Conservation (phyloP, 129 eudicot species). For the Silybum marianum region DNA sequence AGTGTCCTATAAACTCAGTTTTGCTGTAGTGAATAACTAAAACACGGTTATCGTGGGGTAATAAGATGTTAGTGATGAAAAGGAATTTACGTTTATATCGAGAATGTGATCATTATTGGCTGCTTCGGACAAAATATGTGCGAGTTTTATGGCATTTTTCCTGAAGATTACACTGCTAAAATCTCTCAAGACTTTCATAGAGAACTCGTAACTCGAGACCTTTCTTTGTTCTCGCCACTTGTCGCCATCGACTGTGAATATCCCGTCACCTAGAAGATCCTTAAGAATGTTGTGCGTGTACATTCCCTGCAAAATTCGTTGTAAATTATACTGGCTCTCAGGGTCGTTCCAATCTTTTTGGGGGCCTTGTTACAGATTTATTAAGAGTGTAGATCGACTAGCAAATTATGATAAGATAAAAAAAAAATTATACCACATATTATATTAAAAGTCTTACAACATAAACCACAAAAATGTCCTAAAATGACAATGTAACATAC, state of each 20-base stretch:
- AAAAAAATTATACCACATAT: no score
- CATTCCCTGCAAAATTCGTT: constrained; percentile 44
- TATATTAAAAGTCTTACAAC: no score
- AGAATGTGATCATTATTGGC: constrained; percentile 36
- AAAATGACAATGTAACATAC: no score
- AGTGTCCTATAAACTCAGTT: no score
- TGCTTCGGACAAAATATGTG: constrained; percentile 51
- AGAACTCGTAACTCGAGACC: constrained; percentile 63
- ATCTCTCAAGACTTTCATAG: constrained; percentile 65
- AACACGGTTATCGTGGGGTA: not conserved
- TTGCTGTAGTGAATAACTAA: not conserved
- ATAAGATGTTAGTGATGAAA: not conserved
- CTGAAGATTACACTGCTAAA: constrained; percentile 60
- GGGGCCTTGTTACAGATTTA: no score
- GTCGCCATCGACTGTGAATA: constrained; percentile 77
- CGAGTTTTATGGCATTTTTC: constrained; percentile 57
- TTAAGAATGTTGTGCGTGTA: constrained; percentile 38
- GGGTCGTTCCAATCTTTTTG: no score
- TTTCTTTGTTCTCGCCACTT: constrained; percentile 77
- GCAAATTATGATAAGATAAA: no score
- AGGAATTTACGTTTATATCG: constrained; percentile 61
- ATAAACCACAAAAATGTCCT: no score
- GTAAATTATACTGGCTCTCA: not conserved
- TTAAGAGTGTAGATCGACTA: no score
- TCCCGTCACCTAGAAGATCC: constrained; percentile 76